phyloP scores from a whole-genome alignment of 2,329 filamentous ascomycete species.

The Aspergillus eucalypticola region DNA sequence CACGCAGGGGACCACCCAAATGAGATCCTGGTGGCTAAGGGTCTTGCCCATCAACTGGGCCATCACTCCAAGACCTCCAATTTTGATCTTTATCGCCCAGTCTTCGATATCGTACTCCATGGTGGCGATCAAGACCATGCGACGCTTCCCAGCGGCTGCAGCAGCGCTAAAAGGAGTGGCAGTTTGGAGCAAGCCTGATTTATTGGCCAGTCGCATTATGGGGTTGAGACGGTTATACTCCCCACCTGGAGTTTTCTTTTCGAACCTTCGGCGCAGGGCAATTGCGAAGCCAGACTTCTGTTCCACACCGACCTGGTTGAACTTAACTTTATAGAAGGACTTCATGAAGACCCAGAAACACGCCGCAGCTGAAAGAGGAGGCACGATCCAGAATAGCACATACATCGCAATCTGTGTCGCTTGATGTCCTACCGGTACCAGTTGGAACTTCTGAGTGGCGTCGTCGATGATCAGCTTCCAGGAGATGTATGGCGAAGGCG shows the following conservation, averaged over 20 bases:
- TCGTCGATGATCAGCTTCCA: slow-evolving; percentile 59
- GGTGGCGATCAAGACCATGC: slow-evolving; percentile 66
- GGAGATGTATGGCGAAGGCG: slow-evolving; percentile 55
- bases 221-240: slow-evolving; percentile 19
- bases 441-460: slow-evolving; percentile 51
- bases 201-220: slow-evolving; percentile 34
- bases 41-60: slow-evolving; percentile 67
- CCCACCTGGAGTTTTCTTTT: background rate
- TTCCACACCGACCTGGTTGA: slow-evolving; percentile 58
- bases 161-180: slow-evolving; percentile 31
- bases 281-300: slow-evolving; percentile 38
- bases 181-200: slow-evolving; percentile 35
- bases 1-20: slow-evolving; percentile 63
- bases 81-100: slow-evolving; percentile 70
- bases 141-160: slow-evolving; percentile 27
- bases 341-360: slow-evolving; percentile 59
- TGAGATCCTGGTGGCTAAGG: slow-evolving; percentile 62
- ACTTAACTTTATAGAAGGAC: slow-evolving; percentile 63
- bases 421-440: slow-evolving; percentile 55
- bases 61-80: slow-evolving; percentile 69
- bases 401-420: slow-evolving; percentile 56
- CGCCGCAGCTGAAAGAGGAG: slow-evolving; percentile 50
- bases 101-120: slow-evolving; percentile 73
- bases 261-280: slow-evolving; percentile 5
- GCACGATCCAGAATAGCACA: slow-evolving; percentile 55